Evolutionary conservation across 768 basidiomycete genomes (phyloP), one percentile per base, ranked within the genome.

Genomic region (Ramaria sp.): DNA sequence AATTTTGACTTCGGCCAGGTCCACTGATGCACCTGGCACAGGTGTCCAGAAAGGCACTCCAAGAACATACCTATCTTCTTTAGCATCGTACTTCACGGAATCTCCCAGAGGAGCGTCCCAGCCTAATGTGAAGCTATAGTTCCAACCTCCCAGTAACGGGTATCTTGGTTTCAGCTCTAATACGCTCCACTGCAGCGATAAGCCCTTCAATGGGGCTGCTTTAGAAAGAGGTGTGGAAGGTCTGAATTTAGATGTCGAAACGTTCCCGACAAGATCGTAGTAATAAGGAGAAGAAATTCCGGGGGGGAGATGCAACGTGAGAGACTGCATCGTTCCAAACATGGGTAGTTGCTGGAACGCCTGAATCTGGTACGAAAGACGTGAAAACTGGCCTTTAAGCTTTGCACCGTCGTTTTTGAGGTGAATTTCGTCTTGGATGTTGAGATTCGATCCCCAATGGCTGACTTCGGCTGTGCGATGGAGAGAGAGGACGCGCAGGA

Each of bases 361-460:
- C 65, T 91, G 84, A 46, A 82, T 74, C 69, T 95, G 92, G 69
- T 93, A 83, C 41, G 86, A 82, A 49, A 98, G 72, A 50, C 96
- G 91, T 22, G 93, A 91, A 74, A 98, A 99, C 57, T 95, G 88
- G 0, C 95, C 96, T 67, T 95, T 93, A 58, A 99, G 76, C 95
- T 72, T 70, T 12, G 96, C 92, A 4, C 95, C 96, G 58, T 84
- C 86, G 66, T 99, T 99, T 68, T 80, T 78, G n/a, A 99, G 72
- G 57, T 78, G 67, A 59, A 96, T 81, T 34, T 88, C 80, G 70
- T 99, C 93, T 68, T 97, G 82, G 31, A 94, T 86, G 65, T 97
- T 96, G 38, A 99, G 68, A 69, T 96, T 96, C 42, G 83, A 82
- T 34, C 95, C 94, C 96, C 95, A 98, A 67, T 98, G 95, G 61